Percentiles rank a stretch among this genome's conserved stretches.
phyloP scores from a whole-genome alignment of 257 asterid species.

The Paulownia fortunei region DNA sequence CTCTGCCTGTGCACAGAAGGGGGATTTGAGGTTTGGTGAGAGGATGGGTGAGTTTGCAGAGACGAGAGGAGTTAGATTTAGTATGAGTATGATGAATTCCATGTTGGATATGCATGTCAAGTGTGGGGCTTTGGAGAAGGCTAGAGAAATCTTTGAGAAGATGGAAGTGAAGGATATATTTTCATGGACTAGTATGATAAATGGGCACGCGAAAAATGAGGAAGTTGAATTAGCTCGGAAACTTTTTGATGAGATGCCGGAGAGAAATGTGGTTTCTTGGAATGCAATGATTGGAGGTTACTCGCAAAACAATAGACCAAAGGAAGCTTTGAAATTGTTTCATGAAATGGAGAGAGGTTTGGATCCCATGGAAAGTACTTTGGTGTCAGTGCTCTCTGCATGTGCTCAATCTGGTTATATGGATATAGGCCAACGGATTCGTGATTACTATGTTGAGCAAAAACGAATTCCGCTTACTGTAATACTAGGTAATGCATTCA shows the following conservation, averaged over 20 bases:
- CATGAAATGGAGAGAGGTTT: conserved; percentile 64
- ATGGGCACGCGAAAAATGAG: conserved; percentile 66
- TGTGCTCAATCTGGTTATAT: conserved; percentile 72
- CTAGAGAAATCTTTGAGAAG: conserved; percentile 52
- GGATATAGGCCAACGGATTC: conserved; percentile 54
- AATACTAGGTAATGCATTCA: conserved; percentile 61
- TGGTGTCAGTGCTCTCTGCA: conserved; percentile 78
- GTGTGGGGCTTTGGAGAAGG: conserved; percentile 65
- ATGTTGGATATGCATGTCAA: conserved; percentile 80
- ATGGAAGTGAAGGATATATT: conserved; percentile 72
- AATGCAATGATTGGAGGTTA: conserved; percentile 76
- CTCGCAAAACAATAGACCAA: conserved; percentile 70
- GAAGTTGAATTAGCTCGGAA: conserved; percentile 64
- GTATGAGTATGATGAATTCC: conserved; percentile 66
- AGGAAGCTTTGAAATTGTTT: conserved; percentile 66
- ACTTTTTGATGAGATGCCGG: conserved; percentile 70
- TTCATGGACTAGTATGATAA: conserved; percentile 85
- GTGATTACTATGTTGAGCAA: conserved; percentile 54
- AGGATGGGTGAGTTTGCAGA: conserved; percentile 48
- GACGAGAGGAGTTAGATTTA: conserved; percentile 44
- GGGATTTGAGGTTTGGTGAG: conserved; percentile 61
- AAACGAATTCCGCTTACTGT: conserved; percentile 42
- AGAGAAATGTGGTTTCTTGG: conserved; percentile 79
- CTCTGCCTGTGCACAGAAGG: conserved; percentile 73
- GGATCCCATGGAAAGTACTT: conserved; percentile 62